Base-by-base conservation (phyloP, 345 rosid genomes). In the Brassica rapa region DNA sequence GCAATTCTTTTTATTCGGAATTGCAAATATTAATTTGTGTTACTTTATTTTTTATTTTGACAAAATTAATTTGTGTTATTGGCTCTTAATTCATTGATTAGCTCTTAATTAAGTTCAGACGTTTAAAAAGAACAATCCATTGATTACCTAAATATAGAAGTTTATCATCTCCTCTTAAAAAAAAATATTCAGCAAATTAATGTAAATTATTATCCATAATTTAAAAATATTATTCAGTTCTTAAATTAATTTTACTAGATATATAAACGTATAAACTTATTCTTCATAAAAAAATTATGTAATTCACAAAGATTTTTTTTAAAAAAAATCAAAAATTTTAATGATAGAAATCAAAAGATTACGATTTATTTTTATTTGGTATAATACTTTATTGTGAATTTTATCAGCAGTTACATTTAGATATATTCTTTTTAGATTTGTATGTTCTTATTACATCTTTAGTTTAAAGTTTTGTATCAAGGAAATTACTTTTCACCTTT, bases 1-100 rank as follows among this genome's bases (percentile, higher is more conserved):
- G 32, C 35, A 51, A 70, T 14, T 70, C 65, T 24, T 49, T 33
- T 70, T 0, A 6, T 70, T 62, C 70, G 75, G 66, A 37, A 8
- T 55, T 39, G 35, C 16, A 55, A 37, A 1, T 39, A 39, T 39
- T 39, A 39, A 9, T 39, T 39, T 37, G 43, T 37, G 43, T 37
- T 64, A 23, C 8, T 15, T 15, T 32, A 15, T 4, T 37, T 37
- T 37, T 37, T 9, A 8, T 39, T 39, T 39, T 39, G 4, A 39
- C 46, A 39, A 2, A 1, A 24, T 35, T 53, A 43, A 43, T 43
- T 43, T 43, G 53, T 43, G 53, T 11, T 43, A 41, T 43, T 49
- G 19, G 19, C 15, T 46, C n/a, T 46, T 6, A 33, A 33, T 33
- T 33, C 9, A 35, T 46, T 41, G 49, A 41, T 41, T 41, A 41